Conservation (phyloP, 179 eudicot genomes). For the Heliamphora pulchella region DNA sequence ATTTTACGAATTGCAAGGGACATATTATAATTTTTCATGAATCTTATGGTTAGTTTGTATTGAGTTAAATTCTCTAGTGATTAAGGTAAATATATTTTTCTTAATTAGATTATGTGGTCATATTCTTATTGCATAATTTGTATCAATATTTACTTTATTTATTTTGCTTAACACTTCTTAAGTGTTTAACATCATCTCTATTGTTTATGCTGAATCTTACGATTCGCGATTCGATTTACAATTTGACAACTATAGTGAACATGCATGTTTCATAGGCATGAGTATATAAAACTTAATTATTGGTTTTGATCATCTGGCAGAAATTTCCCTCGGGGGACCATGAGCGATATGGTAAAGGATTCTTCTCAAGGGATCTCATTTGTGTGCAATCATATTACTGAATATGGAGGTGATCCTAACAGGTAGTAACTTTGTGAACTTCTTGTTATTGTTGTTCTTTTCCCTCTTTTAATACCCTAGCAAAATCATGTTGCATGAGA, state of each 20-base stretch:
- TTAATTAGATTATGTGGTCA: too few species aligned
- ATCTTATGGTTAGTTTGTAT: too few species aligned
- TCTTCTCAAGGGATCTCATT: slow-evolving; percentile 86
- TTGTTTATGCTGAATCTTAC: too few species aligned
- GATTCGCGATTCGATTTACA: too few species aligned
- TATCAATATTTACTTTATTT: too few species aligned
- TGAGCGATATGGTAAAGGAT: slow-evolving; percentile 82
- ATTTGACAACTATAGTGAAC: neutral
- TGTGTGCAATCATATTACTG: slow-evolving; percentile 81
- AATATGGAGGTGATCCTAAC: slow-evolving; percentile 95
- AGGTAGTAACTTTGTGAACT: slow-evolving; percentile 34
- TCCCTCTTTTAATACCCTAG: neutral
- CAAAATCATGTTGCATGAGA: neutral
- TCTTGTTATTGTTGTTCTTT: neutral
- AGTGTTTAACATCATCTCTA: too few species aligned
- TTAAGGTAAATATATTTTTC: too few species aligned
- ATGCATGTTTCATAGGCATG: neutral
- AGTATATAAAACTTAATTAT: neutral
- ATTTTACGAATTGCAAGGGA: too few species aligned
- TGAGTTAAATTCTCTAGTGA: too few species aligned
- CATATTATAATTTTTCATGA: too few species aligned
- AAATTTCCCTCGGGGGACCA: slow-evolving; percentile 92
- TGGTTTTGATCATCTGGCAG: slow-evolving; percentile 35
- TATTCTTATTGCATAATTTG: too few species aligned
- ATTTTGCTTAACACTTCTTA: too few species aligned